These are phyloP conservation scores for Luzula sylvatica DNA, from an alignment of 176 grass and related monocot genomes.

Conservation along the genomic window DNA sequence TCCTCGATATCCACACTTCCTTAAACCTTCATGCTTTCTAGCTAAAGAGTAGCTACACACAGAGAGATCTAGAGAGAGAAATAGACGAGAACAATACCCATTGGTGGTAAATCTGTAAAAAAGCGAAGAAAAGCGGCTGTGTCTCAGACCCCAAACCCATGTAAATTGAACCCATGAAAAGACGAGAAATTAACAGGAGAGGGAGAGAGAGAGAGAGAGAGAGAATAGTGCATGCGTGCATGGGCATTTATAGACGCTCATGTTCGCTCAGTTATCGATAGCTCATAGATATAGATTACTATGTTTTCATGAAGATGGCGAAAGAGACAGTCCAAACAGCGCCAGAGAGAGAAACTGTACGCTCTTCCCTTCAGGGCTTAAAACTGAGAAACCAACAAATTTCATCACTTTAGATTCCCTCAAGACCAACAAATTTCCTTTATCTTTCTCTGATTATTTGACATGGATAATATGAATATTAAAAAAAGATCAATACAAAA, in stretches of 20 bases:
- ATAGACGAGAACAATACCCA: not conserved
- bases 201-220: conserved; percentile 12
- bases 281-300: too few species aligned
- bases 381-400: conserved; percentile 21
- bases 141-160: conserved; percentile 17
- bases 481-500: too few species aligned
- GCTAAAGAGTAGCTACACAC: too few species aligned
- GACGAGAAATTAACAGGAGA: not conserved
- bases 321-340: not conserved
- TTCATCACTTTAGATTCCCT: conserved; percentile 2
- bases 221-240: conserved; percentile 21
- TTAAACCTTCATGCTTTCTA: not conserved
- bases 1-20: conserved; percentile 17
- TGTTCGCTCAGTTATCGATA: conserved; percentile 1
- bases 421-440: not conserved
- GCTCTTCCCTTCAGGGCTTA: conserved; percentile 2
- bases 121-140: conserved; percentile 16
- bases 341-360: conserved; percentile 1
- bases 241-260: conserved; percentile 20
- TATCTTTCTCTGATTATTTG: not conserved
- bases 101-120: conserved; percentile 7
- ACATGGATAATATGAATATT: not conserved
- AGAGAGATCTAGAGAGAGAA: too few species aligned
- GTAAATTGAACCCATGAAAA: conserved; percentile 22
- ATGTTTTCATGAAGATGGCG: conserved; percentile 20